A percentile compares a stretch with the other conserved stretches of the same genome.
phyloP scores from a whole-genome alignment of 129 eudicot species.

The Helichrysum umbraculigerum region DNA sequence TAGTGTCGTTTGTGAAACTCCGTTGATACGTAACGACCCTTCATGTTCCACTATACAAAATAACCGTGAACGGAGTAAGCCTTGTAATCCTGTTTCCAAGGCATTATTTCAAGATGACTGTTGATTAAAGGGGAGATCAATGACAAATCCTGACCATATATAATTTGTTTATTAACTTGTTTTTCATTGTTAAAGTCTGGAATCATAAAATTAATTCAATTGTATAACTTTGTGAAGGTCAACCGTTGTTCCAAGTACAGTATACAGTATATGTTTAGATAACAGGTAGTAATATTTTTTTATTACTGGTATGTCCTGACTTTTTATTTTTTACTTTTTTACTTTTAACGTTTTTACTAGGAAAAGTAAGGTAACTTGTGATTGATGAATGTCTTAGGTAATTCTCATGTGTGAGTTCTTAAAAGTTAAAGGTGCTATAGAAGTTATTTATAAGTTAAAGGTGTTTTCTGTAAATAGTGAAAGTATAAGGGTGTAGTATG shows the following conservation, averaged over 20 bases:
- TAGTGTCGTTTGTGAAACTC: constrained; percentile 85
- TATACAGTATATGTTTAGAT: too few species aligned
- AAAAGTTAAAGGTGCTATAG: too few species aligned
- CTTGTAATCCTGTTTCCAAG: constrained; percentile 54
- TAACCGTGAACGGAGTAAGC: constrained; percentile 33
- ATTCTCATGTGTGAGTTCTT: too few species aligned
- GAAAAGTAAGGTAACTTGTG: too few species aligned
- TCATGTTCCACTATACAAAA: constrained; percentile 21
- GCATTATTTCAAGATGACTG: constrained; percentile 81
- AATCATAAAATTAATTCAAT: constrained; percentile 1
- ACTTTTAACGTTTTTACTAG: too few species aligned
- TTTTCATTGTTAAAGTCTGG: constrained; percentile 21
- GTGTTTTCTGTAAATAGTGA: too few species aligned
- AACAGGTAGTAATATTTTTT: too few species aligned
- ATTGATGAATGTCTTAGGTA: too few species aligned
- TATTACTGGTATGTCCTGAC: too few species aligned
- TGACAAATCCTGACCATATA: constrained; percentile 9
- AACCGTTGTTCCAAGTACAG: background rate
- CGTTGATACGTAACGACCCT: constrained; percentile 44
- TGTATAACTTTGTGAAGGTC: constrained; percentile 6
- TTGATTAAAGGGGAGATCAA: constrained; percentile 28
- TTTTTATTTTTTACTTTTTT: too few species aligned
- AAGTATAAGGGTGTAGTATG: too few species aligned
- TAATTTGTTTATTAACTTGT: constrained; percentile 20
- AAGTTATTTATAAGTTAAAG: too few species aligned